Evolutionary conservation across 2,329 filamentous ascomycete genomes (phyloP).

Genomic region (Sclerotinia subarctica): DNA sequence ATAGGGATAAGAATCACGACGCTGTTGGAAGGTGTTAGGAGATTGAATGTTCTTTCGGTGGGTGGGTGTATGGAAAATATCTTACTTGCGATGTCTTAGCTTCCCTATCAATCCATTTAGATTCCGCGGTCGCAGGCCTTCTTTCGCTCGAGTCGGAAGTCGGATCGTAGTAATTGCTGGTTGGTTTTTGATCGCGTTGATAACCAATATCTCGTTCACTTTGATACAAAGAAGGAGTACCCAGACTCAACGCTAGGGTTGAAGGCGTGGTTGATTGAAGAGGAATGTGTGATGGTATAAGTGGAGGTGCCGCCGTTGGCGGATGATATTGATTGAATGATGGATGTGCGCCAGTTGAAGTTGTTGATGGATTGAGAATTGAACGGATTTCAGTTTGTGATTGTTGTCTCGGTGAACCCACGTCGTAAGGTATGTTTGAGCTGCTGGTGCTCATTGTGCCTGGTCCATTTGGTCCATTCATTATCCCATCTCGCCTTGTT

Average conservation of each 20-base stretch:
- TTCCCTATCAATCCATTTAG: constrained; percentile 34
- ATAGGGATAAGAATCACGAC: constrained; percentile 52
- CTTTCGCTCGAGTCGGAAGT: constrained; percentile 45
- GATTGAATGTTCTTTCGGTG: not conserved
- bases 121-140: constrained; percentile 41
- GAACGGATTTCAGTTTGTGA: constrained; percentile 18
- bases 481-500: constrained; percentile 20
- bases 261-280: constrained; percentile 17
- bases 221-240: constrained; percentile 32
- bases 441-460: constrained; percentile 7
- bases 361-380: constrained; percentile 13
- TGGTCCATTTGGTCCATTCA: constrained; percentile 23
- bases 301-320: constrained; percentile 29
- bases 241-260: constrained; percentile 29
- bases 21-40: constrained; percentile 37
- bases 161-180: constrained; percentile 47
- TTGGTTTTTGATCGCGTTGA: constrained; percentile 41
- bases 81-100: constrained; percentile 37
- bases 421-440: constrained; percentile 13
- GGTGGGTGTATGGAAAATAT: constrained; percentile 15
- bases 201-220: constrained; percentile 33
- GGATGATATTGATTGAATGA: constrained; percentile 38
- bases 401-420: constrained; percentile 15
- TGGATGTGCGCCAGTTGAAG: constrained; percentile 30
- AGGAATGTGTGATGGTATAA: constrained; percentile 35